Evolutionary conservation across 2,329 filamentous ascomycete species (phyloP), one percentile per base, ranked within the genome.

Genomic region (Apiospora hydei): DNA sequence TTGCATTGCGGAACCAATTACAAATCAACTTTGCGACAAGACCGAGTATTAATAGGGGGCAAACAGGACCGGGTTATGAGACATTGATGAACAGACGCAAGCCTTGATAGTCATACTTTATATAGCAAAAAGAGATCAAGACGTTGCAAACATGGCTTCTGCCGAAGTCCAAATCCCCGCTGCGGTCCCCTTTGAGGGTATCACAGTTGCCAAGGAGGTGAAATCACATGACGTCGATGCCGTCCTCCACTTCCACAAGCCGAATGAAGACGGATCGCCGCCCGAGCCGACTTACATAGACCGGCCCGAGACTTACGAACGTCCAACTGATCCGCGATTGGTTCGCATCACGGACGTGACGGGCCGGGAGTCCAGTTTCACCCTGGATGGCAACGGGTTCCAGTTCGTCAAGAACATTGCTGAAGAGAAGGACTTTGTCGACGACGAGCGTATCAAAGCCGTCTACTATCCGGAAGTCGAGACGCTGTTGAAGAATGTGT

Each of bases 381-480:
- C 78, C 0, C 80, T 85, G 16, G 83, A 85, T 72, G 73, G 73
- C 61, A 78, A 83, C 46, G 83, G 82, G 1, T 85, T 85, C 75
- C 80, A 84, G 71, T 75, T 83, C 49, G 71, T 79, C 47, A 74
- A 70, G 0, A 78, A 82, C 49, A 64, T 73, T 0, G 77, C 80
- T 0, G 71, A 75, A 11, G 82, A 84, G 76, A 82, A 81, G 72
- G 79, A 82, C 44, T 85, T 85, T 71, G 1, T 75, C 1, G 88
- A 92, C 75, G 90, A 93, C 69, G 88, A 87, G 1, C 85, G 86
- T 43, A 91, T 95, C 80, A 87, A 90, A 78, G 78, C 83, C 3
- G 84, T 87, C 10, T 95, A 95, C 82, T 95, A 95, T 81, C 88
- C 91, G 0, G 93, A 95, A 79, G 89, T 93, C 3, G 90, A 94